phyloP scores from a whole-genome alignment of 352 stramenopile genomes.

The Globisporangium rhizosaccharum region DNA sequence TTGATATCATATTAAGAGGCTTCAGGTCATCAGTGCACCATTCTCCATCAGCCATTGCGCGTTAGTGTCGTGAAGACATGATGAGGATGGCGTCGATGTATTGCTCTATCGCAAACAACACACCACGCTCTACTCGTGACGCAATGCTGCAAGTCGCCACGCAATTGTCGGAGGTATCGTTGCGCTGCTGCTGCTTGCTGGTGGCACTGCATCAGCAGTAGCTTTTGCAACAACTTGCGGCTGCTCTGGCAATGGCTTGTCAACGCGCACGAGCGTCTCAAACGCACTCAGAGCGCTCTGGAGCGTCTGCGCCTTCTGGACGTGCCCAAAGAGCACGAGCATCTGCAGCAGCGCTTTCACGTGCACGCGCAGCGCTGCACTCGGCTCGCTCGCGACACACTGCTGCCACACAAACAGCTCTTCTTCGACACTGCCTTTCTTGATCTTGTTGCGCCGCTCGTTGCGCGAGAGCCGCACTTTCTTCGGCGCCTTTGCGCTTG shows the following conservation, averaged over 20 bases:
- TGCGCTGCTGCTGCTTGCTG: not conserved
- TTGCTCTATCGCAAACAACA: no score
- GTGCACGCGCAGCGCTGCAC: constrained; percentile 26
- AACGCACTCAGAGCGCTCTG: constrained; percentile 40
- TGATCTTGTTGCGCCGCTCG: constrained; percentile 60
- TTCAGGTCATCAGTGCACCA: no score
- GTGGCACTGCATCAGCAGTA: not conserved
- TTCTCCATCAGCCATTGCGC: no score
- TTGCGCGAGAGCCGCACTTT: constrained; percentile 36
- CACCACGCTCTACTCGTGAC: not conserved
- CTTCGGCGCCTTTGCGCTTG: constrained; percentile 22
- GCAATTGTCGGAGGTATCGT: not conserved
- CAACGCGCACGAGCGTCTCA: constrained; percentile 21
- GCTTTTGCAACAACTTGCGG: not conserved
- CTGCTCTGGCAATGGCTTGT: constrained; percentile 15
- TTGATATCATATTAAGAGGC: no score
- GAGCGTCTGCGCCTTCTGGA: constrained; percentile 30
- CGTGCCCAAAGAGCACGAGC: constrained; percentile 49
- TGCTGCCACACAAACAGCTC: constrained; percentile 55
- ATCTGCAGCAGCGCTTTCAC: constrained; percentile 36
- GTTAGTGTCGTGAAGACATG: not conserved
- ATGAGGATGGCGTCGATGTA: no score
- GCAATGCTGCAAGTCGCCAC: constrained; percentile 11
- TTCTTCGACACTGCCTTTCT: constrained; percentile 64
- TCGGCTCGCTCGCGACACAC: constrained; percentile 33